Evolutionary conservation across 208 protist genomes (phyloP).

Genomic region (Crithidia fasciculata): DNA sequence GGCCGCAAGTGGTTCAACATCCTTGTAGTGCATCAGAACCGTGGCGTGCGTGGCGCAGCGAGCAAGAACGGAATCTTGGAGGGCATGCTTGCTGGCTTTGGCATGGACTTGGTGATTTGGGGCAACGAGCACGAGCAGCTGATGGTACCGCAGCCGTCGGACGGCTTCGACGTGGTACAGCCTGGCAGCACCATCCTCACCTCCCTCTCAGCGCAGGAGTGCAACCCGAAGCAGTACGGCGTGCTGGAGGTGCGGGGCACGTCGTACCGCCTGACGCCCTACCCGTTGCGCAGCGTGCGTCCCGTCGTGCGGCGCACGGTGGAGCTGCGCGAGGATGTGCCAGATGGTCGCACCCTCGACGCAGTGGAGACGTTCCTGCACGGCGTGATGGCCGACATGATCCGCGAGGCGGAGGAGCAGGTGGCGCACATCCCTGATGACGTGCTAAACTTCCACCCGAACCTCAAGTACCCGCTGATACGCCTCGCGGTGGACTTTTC

Average conservation of each 20-base stretch:
- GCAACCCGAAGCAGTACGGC: constrained; percentile 94
- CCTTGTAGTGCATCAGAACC: constrained; percentile 98
- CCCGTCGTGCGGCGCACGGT: constrained; percentile 92
- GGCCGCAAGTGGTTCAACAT: constrained; percentile 96
- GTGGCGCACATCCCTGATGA: constrained; percentile 75
- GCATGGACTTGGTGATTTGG: constrained; percentile 98
- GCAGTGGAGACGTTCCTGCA: constrained; percentile 87
- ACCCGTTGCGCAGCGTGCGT: constrained; percentile 90
- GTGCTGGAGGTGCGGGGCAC: constrained; percentile 85
- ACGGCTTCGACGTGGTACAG: constrained; percentile 95
- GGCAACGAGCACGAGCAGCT: constrained; percentile 99
- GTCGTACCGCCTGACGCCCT: constrained; percentile 88
- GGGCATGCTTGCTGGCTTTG: constrained; percentile 91
- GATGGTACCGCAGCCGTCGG: constrained; percentile 86
- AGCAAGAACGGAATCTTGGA: constrained; percentile 94
- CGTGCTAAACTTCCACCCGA: constrained; percentile 76
- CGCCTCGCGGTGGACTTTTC: constrained; percentile 85
- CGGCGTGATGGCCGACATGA: constrained; percentile 79
- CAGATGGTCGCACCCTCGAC: constrained; percentile 68
- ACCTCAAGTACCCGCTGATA: constrained; percentile 87
- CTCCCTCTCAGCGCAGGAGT: constrained; percentile 93
- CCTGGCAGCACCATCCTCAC: constrained; percentile 97
- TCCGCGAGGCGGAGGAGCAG: constrained; percentile 77
- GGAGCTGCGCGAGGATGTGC: constrained; percentile 65
- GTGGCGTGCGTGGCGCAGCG: constrained; percentile 69